phyloP scores from a whole-genome alignment of 306 rosid genomes.

The Malus asiatica region DNA sequence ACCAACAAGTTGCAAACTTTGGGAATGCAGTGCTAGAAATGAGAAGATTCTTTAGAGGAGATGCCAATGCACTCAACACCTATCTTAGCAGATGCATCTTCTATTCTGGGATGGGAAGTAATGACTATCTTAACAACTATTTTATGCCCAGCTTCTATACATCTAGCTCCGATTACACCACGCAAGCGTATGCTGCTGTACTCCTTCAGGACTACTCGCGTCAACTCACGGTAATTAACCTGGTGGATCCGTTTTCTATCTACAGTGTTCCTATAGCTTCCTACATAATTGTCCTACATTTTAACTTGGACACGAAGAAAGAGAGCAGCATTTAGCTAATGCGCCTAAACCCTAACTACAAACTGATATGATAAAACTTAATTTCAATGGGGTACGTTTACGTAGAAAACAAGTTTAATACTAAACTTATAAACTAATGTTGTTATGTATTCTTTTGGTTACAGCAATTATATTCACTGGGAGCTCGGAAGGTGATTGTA shows the following conservation, averaged over 20 bases:
- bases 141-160: constrained; percentile 76
- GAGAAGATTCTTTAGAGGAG: constrained; percentile 62
- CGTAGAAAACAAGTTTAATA: no score
- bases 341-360: neutral
- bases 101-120: constrained; percentile 88
- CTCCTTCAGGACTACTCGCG: constrained; percentile 68
- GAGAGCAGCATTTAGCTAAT: neutral
- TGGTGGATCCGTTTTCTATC: no score
- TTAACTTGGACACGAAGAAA: neutral
- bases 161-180: constrained; percentile 47
- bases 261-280: neutral
- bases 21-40: constrained; percentile 50
- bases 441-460: neutral
- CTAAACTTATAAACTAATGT: neutral
- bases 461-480: constrained; percentile 65
- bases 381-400: no score
- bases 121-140: constrained; percentile 86
- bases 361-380: no score
- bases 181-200: constrained; percentile 41
- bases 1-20: constrained; percentile 54
- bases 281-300: neutral
- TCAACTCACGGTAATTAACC: constrained; percentile 47
- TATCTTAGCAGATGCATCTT: constrained; percentile 59
- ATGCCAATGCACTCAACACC: constrained; percentile 36
- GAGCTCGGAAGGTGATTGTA: constrained; percentile 84